Evolutionary conservation across 1,139 yeast species (phyloP).

Genomic region (Pichia sp.): DNA sequence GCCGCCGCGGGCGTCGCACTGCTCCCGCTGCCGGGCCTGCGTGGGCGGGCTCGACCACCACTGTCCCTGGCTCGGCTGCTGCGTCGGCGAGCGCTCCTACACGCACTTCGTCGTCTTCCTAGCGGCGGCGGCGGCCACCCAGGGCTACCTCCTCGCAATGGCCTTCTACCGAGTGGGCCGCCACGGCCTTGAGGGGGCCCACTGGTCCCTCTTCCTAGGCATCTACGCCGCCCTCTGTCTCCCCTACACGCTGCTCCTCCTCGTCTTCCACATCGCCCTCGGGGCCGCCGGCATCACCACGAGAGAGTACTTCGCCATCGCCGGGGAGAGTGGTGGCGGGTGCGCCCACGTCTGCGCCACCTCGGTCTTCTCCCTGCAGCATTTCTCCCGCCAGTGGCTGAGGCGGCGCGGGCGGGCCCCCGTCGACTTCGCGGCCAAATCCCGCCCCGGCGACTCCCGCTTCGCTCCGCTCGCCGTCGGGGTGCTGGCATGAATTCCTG

Average conservation of each 20-base stretch:
- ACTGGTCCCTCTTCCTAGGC: no score
- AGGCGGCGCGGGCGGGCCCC: no score
- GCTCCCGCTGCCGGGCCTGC: conserved; percentile 66
- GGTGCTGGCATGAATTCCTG: no score
- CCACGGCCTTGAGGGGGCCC: no score
- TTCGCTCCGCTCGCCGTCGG: no score
- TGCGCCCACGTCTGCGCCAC: no score
- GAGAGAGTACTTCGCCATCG: conserved; percentile 52
- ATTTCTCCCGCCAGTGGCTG: no score
- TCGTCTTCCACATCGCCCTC: conserved; percentile 52
- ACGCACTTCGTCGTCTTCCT: conserved; percentile 52
- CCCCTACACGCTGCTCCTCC: conserved; percentile 54
- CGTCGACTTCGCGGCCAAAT: no score
- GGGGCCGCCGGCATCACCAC: conserved; percentile 66
- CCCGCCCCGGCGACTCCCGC: no score
- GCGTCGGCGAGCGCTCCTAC: conserved; percentile 74
- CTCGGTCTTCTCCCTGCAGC: conserved; percentile 39
- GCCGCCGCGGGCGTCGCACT: conserved; percentile 71
- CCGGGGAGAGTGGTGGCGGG: no score
- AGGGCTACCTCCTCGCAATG: conserved; percentile 29
- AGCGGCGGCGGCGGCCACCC: conserved; percentile 30
- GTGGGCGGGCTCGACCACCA: conserved; percentile 70
- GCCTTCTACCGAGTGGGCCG: conserved; percentile 24
- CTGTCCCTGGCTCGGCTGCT: conserved; percentile 77
- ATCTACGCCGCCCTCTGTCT: conserved; percentile 45